These are phyloP conservation scores for Sugiyamaella novakii DNA, from an alignment of 1,139 yeast genomes.

Conservation along the genomic window DNA sequence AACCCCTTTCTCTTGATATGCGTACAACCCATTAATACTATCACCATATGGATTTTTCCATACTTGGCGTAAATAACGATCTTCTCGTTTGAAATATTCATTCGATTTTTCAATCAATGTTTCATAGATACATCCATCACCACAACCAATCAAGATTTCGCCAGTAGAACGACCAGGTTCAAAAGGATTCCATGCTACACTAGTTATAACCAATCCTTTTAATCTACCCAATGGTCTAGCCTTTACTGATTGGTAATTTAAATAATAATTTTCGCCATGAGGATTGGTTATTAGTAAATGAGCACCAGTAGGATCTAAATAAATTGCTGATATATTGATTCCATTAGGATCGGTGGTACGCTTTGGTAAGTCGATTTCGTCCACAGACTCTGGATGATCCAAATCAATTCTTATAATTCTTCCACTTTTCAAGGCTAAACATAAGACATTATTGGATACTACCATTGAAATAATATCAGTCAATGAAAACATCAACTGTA, in stretches of 20 bases:
- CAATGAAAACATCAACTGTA: constrained; percentile 57
- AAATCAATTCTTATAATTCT: constrained; percentile 55
- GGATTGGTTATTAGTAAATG: constrained; percentile 53
- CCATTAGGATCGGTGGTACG: constrained; percentile 35
- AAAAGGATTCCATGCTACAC: constrained; percentile 49
- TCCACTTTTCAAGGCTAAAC: constrained; percentile 51
- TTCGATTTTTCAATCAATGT: constrained; percentile 49
- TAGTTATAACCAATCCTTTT: constrained; percentile 46
- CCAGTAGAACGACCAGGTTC: constrained; percentile 49
- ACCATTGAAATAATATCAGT: constrained; percentile 48
- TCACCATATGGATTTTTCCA: constrained; percentile 40
- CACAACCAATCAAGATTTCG: constrained; percentile 52
- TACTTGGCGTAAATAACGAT: constrained; percentile 46
- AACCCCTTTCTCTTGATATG: constrained; percentile 30
- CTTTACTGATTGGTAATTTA: constrained; percentile 44
- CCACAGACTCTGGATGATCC: constrained; percentile 56
- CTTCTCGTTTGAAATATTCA: constrained; percentile 48
- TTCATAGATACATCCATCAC: constrained; percentile 51
- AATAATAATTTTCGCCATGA: constrained; percentile 50
- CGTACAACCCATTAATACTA: constrained; percentile 44
- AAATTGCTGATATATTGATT: constrained; percentile 38
- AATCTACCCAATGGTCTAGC: constrained; percentile 48
- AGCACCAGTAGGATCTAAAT: constrained; percentile 52
- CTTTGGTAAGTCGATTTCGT: constrained; percentile 42
- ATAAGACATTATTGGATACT: constrained; percentile 53